Base-by-base conservation (phyloP, 495 filamentous ascomycete species). In the Articulospora tetracladia region DNA sequence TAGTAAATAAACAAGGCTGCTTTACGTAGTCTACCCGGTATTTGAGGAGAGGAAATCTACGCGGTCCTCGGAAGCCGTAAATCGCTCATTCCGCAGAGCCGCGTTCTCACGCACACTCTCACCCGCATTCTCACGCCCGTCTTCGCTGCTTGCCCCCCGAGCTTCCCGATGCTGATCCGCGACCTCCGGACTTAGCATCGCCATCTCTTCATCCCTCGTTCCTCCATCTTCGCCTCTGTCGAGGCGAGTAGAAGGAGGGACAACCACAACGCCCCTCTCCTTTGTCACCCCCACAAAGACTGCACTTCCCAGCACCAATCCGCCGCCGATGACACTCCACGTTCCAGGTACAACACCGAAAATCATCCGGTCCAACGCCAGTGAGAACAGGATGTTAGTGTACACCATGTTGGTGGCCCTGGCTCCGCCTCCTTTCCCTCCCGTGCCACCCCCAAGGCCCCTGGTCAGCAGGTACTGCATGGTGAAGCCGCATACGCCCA, bases 321-420 rank as follows among this genome's bases (percentile, higher is more conserved):
- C 85, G 36, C 88, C 91, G 8, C 93, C 93, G 0, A 80, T 69
- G 58, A 92, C 79, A 55, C 87, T 91, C 63, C 85, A 72, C 30
- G 77, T 66, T 19, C 83, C 83, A 51, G 94, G 86, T 15, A 78
- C 83, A 24, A 80, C 83, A 0, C 88, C 87, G 78, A 88, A 97
- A 13, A 97, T 74, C 51, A 88, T 74, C 58, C 85, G 83, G 69
- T 98, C 93, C 67, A 91, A 92, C 15, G 81, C 82, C 17, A 96
- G 75, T 12, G 93, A 93, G 70, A 96, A 97, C 34, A 98, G 69
- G 89, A 98, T 93, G 70, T 95, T 89, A 47, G 86, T 91, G 68
- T 96, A 98, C 3, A 91, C 77, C 91, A 97, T 96, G 22, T 88
- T 91, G 4, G 89, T 95, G 1, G 92, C 92, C 23, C 89, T 79